Base-by-base conservation (phyloP, 2,329 filamentous ascomycete species). In the Ophiostoma himal-ulmi region DNA sequence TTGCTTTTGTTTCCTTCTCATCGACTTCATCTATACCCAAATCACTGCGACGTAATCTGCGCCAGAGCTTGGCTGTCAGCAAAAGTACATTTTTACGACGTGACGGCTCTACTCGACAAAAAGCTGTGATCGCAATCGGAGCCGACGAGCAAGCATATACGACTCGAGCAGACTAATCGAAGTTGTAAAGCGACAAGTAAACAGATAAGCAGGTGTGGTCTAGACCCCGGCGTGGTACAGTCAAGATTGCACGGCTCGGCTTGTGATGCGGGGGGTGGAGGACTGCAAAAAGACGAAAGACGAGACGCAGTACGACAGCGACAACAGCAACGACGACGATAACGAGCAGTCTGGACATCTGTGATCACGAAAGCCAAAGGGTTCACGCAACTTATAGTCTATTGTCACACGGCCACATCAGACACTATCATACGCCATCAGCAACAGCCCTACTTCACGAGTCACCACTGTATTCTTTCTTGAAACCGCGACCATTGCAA, bases 181-280 rank as follows among this genome's bases (percentile, higher is more conserved):
- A 6, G 5, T 20, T n/a, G 3, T n/a, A 22, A 26, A 57, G 4
- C 36, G 36, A 65, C 62, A 26, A n/a, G n/a, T 4, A 57, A 22
- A 26, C 8, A 57, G 52, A 57, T 22, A 57, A 26, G 52, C 17
- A 13, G 52, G 11, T 26, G 44, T 13, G 11, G 34, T 64, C 60
- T 22, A 14, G 44, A n/a, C 41, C 30, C 2, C 48, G 26, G 67
- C 30, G 48, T 57, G 67, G 48, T 77, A 76, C 75, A 73, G 74
- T 70, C 76, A 72, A 75, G 77, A 73, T 76, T 75, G 71, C 69
- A 73, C 70, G 78, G 77, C 78, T 76, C 78, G 44, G 68, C 74
- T 79, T 81, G 81, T 79, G 80, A 83, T 83, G 82, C 77, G 80
- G 82, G 81, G 79, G 78, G 79, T 78, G 78, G 79, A 77, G 76